A percentile compares a stretch with the other conserved stretches of the same genome.
phyloP scores from a whole-genome alignment of 164 flowering plant species.

The Berberis vulgaris region DNA sequence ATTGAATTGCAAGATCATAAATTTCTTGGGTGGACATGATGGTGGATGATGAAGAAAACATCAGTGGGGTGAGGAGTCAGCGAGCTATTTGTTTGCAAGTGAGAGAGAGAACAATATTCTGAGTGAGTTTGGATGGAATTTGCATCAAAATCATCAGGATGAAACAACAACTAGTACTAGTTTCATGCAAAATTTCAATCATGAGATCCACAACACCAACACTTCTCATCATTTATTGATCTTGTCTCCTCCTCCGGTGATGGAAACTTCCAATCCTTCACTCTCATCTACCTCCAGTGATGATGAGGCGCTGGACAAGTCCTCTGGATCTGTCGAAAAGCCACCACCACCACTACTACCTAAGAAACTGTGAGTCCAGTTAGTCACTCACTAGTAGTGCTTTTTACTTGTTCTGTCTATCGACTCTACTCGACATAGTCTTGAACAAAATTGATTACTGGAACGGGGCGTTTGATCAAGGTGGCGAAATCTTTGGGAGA shows the following conservation, averaged over 20 bases:
- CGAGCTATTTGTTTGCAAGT: conserved; percentile 22
- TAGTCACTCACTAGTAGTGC: background rate
- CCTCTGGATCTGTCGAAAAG: conserved; percentile 42
- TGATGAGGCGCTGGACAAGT: conserved; percentile 50
- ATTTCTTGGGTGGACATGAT: no score
- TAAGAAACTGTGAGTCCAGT: conserved; percentile 67
- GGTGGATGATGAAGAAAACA: background rate
- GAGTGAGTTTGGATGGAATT: conserved; percentile 49
- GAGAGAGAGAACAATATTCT: conserved; percentile 31
- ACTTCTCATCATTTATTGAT: conserved; percentile 19
- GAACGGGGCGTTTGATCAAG: no score
- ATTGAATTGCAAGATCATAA: no score
- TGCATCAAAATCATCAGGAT: conserved; percentile 8
- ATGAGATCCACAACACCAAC: conserved; percentile 1
- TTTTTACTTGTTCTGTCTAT: background rate
- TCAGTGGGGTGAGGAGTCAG: no score
- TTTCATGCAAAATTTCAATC: conserved; percentile 5
- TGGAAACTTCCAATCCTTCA: conserved; percentile 7
- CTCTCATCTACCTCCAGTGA: conserved; percentile 25
- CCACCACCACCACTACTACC: no score
- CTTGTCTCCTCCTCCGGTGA: background rate
- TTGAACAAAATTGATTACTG: no score
- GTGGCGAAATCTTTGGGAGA: no score
- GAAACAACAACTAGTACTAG: background rate
- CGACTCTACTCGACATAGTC: no score